Conservation (phyloP, 2,329 filamentous ascomycete species). For the Diaporthe longicolla region DNA sequence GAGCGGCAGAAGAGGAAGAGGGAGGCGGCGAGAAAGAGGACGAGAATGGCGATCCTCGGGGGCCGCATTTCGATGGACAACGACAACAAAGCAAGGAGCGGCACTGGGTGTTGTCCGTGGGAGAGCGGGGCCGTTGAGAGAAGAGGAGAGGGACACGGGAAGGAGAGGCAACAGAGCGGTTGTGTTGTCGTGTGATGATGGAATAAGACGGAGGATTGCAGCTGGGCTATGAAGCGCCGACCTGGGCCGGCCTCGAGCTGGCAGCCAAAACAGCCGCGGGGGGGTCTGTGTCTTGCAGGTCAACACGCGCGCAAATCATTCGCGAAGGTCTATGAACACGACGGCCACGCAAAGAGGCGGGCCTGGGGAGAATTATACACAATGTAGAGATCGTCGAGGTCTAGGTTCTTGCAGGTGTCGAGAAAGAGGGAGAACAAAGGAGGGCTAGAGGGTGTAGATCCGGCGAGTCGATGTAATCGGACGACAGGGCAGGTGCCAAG, state of each 20-base stretch:
- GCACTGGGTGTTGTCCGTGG: slow-evolving; percentile 5
- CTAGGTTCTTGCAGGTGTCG: slow-evolving; percentile 22
- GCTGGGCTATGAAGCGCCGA: slow-evolving; percentile 37
- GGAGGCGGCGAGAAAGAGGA: slow-evolving; percentile 66
- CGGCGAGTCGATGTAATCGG: slow-evolving; percentile 37
- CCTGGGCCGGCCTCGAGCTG: slow-evolving; percentile 36
- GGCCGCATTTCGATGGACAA: slow-evolving; percentile 62
- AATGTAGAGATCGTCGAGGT: slow-evolving; percentile 28
- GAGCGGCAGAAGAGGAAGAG: slow-evolving; percentile 70
- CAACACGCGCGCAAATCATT: slow-evolving; percentile 39
- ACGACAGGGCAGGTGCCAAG: slow-evolving; percentile 23
- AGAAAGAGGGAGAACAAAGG: slow-evolving; percentile 28
- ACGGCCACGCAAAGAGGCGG: slow-evolving; percentile 25
- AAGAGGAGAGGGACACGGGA: not conserved
- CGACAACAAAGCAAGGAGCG: slow-evolving; percentile 19
- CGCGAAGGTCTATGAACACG: slow-evolving; percentile 38
- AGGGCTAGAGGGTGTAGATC: slow-evolving; percentile 24
- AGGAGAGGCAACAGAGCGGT: slow-evolving; percentile 24
- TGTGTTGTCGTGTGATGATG: slow-evolving; percentile 29
- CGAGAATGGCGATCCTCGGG: slow-evolving; percentile 67
- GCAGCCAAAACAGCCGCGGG: slow-evolving; percentile 38
- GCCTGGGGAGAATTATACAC: slow-evolving; percentile 30
- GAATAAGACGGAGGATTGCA: slow-evolving; percentile 11
- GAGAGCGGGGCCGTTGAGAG: not conserved
- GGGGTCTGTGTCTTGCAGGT: slow-evolving; percentile 18